Evolutionary conservation across 495 filamentous ascomycete genomes (phyloP).

Genomic region (Cercophora sp.): DNA sequence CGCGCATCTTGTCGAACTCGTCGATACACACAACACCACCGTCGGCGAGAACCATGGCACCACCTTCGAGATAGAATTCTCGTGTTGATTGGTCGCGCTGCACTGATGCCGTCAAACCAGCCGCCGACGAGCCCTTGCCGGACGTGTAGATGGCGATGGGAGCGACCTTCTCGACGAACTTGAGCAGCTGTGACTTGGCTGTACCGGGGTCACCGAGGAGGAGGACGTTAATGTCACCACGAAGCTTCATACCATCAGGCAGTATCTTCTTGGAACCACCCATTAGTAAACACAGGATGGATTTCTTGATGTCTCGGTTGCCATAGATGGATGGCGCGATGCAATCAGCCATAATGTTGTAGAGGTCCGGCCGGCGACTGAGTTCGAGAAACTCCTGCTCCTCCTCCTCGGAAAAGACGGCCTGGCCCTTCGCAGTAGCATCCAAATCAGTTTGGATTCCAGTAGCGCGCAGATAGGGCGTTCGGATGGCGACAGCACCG

Average conservation of each 20-base stretch:
- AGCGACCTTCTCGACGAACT: slow-evolving; percentile 95
- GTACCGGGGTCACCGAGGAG: slow-evolving; percentile 97
- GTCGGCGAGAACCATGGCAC: slow-evolving; percentile 98
- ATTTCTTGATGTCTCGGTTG: slow-evolving; percentile 94
- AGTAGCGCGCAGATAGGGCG: slow-evolving; percentile 91
- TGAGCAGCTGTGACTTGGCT: slow-evolving; percentile 94
- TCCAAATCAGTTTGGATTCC: slow-evolving; percentile 89
- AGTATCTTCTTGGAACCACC: slow-evolving; percentile 98
- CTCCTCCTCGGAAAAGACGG: slow-evolving; percentile 88
- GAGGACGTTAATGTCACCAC: slow-evolving; percentile 98
- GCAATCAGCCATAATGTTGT: slow-evolving; percentile 82
- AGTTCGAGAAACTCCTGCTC: slow-evolving; percentile 97
- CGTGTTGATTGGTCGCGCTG: slow-evolving; percentile 87
- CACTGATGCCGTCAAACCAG: slow-evolving; percentile 96
- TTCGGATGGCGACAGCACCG: slow-evolving; percentile 87
- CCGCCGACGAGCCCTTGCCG: slow-evolving; percentile 96
- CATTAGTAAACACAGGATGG: slow-evolving; percentile 92
- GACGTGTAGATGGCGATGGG: slow-evolving; percentile 99
- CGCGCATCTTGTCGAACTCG: slow-evolving; percentile 99
- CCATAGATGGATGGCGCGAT: slow-evolving; percentile 98
- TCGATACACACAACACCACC: slow-evolving; percentile 99
- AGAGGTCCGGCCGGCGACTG: slow-evolving; percentile 85
- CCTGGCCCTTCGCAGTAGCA: slow-evolving; percentile 80
- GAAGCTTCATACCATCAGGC: slow-evolving; percentile 95
- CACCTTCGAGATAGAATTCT: slow-evolving; percentile 97